A percentile compares a stretch with the other conserved stretches of the same genome.
Conservation (phyloP, 306 rosid genomes). For the Gleditsia sinensis region DNA sequence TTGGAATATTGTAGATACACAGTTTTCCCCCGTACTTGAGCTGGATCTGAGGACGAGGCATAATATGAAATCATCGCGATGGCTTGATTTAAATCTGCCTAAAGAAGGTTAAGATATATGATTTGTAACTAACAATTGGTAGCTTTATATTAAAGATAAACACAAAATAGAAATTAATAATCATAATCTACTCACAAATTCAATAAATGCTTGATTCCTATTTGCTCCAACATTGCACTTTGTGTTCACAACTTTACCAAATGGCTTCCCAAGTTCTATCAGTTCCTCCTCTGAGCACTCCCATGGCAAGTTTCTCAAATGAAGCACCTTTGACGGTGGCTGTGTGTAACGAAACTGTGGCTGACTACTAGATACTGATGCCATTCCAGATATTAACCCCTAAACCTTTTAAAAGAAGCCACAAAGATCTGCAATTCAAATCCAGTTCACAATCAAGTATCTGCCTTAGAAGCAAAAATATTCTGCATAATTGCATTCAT, state of each 20-base stretch:
- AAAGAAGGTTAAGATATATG: slow-evolving; percentile 32
- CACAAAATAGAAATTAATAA: not conserved
- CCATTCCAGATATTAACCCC: slow-evolving; percentile 52
- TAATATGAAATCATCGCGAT: slow-evolving; percentile 98
- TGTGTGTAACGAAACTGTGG: slow-evolving; percentile 99
- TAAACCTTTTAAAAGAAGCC: slow-evolving; percentile 38
- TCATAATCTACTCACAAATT: slow-evolving; percentile 70
- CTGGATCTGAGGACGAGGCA: slow-evolving; percentile 98
- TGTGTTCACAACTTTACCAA: slow-evolving; percentile 99
- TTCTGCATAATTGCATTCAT: not conserved
- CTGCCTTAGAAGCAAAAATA: not conserved
- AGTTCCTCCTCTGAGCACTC: slow-evolving; percentile 97
- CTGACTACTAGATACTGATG: slow-evolving; percentile 95
- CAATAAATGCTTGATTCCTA: slow-evolving; percentile 96
- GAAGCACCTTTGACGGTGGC: slow-evolving; percentile 98
- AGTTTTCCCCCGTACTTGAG: slow-evolving; percentile 98
- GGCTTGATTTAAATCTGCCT: slow-evolving; percentile 97
- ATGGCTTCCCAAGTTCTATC: slow-evolving; percentile 98
- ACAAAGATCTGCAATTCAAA: slow-evolving; percentile 16
- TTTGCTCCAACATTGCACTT: slow-evolving; percentile 99
- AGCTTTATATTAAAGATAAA: not conserved
- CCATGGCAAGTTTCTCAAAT: slow-evolving; percentile 98
- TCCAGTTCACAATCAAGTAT: not conserved
- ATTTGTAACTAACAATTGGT: slow-evolving; percentile 25
- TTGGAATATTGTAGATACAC: slow-evolving; percentile 97